phyloP scores from a whole-genome alignment of 2,329 filamentous ascomycete genomes.

The Aspergillus hiratsukae region DNA sequence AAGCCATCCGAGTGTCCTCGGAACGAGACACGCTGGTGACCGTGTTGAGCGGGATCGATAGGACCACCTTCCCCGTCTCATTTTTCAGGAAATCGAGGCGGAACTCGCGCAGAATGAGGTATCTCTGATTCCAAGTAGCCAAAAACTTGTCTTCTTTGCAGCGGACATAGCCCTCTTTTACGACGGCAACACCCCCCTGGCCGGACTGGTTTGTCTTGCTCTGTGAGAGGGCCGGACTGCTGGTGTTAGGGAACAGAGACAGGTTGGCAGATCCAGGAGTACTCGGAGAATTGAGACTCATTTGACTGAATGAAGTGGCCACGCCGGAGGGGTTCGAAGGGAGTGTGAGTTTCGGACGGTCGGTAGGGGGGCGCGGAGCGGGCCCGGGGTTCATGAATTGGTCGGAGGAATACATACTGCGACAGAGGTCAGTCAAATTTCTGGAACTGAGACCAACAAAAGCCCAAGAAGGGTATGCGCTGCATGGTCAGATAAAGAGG shows the following conservation, averaged over 20 bases:
- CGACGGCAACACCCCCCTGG: conserved; percentile 64
- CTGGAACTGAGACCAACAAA: background rate
- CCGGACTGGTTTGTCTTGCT: conserved; percentile 56
- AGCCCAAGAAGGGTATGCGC: background rate
- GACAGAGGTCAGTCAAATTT: conserved; percentile 7
- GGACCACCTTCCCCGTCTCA: conserved; percentile 80
- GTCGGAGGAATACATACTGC: conserved; percentile 53
- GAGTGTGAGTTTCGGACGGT: conserved; percentile 75
- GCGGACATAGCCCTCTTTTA: conserved; percentile 58
- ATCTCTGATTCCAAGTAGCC: conserved; percentile 89
- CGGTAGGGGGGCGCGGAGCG: conserved; percentile 81
- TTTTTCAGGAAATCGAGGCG: conserved; percentile 92
- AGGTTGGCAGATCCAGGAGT: conserved; percentile 52
- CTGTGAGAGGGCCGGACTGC: conserved; percentile 65
- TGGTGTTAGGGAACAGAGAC: conserved; percentile 63
- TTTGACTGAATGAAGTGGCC: conserved; percentile 61
- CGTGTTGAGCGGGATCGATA: conserved; percentile 78
- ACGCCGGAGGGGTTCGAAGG: conserved; percentile 67
- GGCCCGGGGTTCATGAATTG: conserved; percentile 97
- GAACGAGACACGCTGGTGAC: conserved; percentile 87
- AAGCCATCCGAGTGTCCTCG: conserved; percentile 84
- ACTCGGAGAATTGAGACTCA: conserved; percentile 65
- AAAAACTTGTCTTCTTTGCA: conserved; percentile 74
- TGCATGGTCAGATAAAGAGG: background rate
- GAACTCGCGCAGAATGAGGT: conserved; percentile 85